Percentiles rank a stretch among this genome's conserved stretches.
Evolutionary conservation across 345 rosid genomes (phyloP).

Genomic region (Excoecaria cochinchinensis): DNA sequence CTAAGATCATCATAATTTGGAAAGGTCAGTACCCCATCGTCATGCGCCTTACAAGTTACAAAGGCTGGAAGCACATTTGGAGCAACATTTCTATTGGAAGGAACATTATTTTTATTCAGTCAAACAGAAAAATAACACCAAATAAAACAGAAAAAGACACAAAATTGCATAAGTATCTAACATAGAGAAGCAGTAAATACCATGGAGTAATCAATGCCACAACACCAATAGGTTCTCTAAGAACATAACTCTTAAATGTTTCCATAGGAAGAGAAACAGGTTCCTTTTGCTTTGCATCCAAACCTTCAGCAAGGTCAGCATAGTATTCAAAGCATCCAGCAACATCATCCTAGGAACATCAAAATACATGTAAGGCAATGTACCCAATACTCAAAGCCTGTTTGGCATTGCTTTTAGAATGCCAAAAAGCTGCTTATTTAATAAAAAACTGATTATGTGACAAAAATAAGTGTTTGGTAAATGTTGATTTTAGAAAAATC

Average conservation of each 20-base stretch:
- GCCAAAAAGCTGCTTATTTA: no score
- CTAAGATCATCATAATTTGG: neutral
- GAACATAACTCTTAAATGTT: slow-evolving; percentile 68
- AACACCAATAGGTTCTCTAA: slow-evolving; percentile 92
- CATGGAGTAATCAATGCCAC: slow-evolving; percentile 96
- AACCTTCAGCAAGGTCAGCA: slow-evolving; percentile 93
- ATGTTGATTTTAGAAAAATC: no score
- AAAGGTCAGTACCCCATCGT: neutral
- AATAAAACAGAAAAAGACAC: neutral
- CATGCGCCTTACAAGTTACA: slow-evolving; percentile 2
- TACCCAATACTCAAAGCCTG: slow-evolving; percentile 7
- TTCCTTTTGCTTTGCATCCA: slow-evolving; percentile 86
- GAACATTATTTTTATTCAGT: neutral
- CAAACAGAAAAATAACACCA: neutral
- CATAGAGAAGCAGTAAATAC: slow-evolving; percentile 37
- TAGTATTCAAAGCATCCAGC: slow-evolving; percentile 94
- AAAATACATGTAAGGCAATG: slow-evolving; percentile 22
- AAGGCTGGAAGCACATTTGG: neutral
- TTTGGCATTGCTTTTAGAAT: no score
- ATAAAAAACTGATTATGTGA: no score
- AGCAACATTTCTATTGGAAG: neutral
- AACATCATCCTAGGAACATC: slow-evolving; percentile 84
- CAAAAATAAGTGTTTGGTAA: no score
- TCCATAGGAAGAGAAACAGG: slow-evolving; percentile 85
- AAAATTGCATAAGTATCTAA: neutral